A percentile compares a stretch with the other conserved stretches of the same genome.
Evolutionary conservation across 139 green algal species (phyloP).

Genomic region (Chlorella sp.): DNA sequence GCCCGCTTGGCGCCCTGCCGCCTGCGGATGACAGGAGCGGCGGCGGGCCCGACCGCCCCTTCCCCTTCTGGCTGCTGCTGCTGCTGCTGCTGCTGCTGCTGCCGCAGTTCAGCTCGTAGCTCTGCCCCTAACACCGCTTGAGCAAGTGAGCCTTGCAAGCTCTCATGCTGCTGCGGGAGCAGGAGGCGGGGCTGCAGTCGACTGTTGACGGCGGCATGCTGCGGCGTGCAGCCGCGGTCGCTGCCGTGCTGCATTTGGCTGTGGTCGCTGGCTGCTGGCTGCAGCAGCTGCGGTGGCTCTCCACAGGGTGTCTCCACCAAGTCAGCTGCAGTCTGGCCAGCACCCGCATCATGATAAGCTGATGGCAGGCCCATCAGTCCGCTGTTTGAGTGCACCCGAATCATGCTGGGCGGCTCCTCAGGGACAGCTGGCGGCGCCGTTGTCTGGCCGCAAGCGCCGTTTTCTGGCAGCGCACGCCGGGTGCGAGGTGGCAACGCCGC

Average conservation of each 20-base stretch:
- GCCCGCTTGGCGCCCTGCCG: not conserved
- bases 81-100: not conserved
- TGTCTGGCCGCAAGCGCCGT: not conserved
- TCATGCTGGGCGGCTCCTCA: not conserved
- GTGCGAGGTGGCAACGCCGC: not conserved
- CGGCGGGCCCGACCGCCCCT: not conserved
- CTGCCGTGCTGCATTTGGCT: not conserved
- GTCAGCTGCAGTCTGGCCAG: not conserved
- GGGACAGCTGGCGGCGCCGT: not conserved
- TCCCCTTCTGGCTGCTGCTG: not conserved
- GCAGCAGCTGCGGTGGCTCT: not conserved
- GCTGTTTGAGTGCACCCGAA: conserved; percentile 13
- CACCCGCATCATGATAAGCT: not conserved
- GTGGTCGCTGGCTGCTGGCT: not conserved
- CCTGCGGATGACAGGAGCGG: not conserved
- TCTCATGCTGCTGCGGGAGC: not conserved
- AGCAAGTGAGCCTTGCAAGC: not conserved
- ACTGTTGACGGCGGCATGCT: not conserved
- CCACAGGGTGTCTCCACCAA: not conserved
- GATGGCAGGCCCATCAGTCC: not conserved
- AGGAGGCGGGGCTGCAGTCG: not conserved
- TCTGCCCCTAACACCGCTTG: no score
- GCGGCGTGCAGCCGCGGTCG: not conserved
- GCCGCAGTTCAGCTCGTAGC: not conserved
- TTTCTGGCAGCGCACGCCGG: no score